Evolutionary conservation across 768 basidiomycete genomes (phyloP), one percentile per base, ranked within the genome.

Genomic region (Suillus subaureus): DNA sequence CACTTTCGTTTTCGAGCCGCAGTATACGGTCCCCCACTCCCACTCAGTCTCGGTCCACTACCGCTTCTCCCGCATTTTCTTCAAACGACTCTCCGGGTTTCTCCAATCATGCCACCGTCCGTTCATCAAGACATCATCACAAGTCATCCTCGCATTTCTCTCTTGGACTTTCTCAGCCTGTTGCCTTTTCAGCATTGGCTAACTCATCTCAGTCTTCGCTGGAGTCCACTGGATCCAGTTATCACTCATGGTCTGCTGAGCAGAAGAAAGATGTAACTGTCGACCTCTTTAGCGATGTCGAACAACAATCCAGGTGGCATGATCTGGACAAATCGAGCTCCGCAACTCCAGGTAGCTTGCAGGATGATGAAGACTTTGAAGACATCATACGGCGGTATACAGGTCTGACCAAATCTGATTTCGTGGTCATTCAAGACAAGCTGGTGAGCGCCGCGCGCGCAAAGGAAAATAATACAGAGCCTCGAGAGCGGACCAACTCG

Each of bases 151-250:
- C 85, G 58, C 86, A 87, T 57, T 83, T 85, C 73, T 78, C 83
- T 56, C 79, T 85, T 35, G 81, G 80, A 54, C 75, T 84, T 42
- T 84, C 84, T 42, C 84, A 86, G 62, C 83, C 85, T 2, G 83
- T 90, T 61, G 80, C 89, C n/a, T 84, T 94, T 61, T 88, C 89
- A 43, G 88, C 91, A 5, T 77, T 90, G 21, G 84, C 83, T 18
- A 93, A 89, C 67, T 90, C 91, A 8, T 94, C 93, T 35, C 84
- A 88, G 35, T 91, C 92, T 16, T 94, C 93, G 7, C 78, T 94
- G 26, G 91, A 89, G 65, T 93, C 92, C 12, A 84, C 82, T 42
- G 92, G 93, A 18, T 95, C 93, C 3, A 94, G 93, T 75, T 94
- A 92, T 74, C 92, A 94, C 73, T 92, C 92, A 5, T 88, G 84